Conservation (phyloP, 345 rosid genomes). For the Boechera divaricarpa region DNA sequence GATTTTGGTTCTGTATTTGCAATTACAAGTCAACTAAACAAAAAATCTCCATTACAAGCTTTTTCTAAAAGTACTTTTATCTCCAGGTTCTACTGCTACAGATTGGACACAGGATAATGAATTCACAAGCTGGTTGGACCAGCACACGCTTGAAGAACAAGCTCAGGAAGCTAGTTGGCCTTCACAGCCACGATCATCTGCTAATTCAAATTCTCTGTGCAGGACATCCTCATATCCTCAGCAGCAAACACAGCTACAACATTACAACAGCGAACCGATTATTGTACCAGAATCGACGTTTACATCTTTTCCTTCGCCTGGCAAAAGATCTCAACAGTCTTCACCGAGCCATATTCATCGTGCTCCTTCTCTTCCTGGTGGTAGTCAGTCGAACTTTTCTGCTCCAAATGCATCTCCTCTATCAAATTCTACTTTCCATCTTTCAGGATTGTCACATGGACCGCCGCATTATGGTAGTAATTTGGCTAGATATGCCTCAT, state of each 20-base stretch:
- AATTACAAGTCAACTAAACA: not conserved
- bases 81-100: conserved; percentile 86
- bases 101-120: conserved; percentile 94
- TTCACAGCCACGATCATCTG: conserved; percentile 68
- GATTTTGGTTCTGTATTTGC: no score
- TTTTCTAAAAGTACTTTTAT: conserved; percentile 21
- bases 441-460: conserved; percentile 70
- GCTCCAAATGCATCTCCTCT: conserved; percentile 64
- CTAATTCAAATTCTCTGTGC: conserved; percentile 64
- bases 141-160: conserved; percentile 65
- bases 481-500: conserved; percentile 61
- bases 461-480: conserved; percentile 63
- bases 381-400: conserved; percentile 61
- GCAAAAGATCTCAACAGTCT: conserved; percentile 63
- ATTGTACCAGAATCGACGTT: conserved; percentile 66
- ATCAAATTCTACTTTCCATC: conserved; percentile 62
- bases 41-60: not conserved
- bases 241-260: conserved; percentile 68
- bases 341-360: conserved; percentile 64
- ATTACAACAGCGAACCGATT: conserved; percentile 71
- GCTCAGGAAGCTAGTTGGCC: conserved; percentile 77
- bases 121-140: conserved; percentile 73
- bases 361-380: conserved; percentile 57
- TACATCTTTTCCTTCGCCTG: conserved; percentile 89
- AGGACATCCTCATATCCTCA: conserved; percentile 93